Evolutionary conservation across 2,329 filamentous ascomycete species (phyloP), one percentile per base, ranked within the genome.

Genomic region (Aphanocladium album): DNA sequence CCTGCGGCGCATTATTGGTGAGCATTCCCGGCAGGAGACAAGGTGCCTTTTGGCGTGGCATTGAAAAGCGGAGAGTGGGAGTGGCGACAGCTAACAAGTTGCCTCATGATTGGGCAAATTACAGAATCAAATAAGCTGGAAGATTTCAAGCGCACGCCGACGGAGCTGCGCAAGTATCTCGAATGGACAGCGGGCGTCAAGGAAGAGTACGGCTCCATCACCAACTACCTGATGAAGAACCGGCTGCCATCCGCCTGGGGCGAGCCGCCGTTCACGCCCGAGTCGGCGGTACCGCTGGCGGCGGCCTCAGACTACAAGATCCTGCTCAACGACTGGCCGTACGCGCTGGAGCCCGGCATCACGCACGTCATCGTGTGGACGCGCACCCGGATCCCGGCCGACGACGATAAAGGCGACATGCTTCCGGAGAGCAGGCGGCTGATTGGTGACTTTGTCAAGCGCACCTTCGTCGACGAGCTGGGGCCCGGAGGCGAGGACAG

Each of bases 291-390:
- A 27, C 84, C 84, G 11, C 85, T 88, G 64, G 71, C 77, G 25
- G 75, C 83, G 47, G 69, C 78, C 4, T 79, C 79, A 37, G 85
- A 88, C 72, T 87, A 82, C 71, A 86, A 85, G 63, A 88, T 96
- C 56, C 77, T 96, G 49, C 80, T 86, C 71, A 97, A 98, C 69
- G 93, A 97, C 79, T 98, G 92, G 93, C 93, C 93, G 0, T 97
- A 97, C 68, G 92, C 90, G 3, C 76, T 96, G 53, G 79, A 78
- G 1, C 71, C 79, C 0, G 81, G 80, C 58, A 84, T 88, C 66
- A 79, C 87, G n/a, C 93, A 98, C 72, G 83, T 97, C 21, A 91
- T 97, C 33, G 88, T 96, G 46, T 98, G 93, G 93, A 89, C 89
- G 56, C 93, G 96, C 70, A 95, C 93, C 45, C 77, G 80, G 16